Evolutionary conservation across 2,329 filamentous ascomycete genomes (phyloP).

Genomic region (Phialophora tarda): DNA sequence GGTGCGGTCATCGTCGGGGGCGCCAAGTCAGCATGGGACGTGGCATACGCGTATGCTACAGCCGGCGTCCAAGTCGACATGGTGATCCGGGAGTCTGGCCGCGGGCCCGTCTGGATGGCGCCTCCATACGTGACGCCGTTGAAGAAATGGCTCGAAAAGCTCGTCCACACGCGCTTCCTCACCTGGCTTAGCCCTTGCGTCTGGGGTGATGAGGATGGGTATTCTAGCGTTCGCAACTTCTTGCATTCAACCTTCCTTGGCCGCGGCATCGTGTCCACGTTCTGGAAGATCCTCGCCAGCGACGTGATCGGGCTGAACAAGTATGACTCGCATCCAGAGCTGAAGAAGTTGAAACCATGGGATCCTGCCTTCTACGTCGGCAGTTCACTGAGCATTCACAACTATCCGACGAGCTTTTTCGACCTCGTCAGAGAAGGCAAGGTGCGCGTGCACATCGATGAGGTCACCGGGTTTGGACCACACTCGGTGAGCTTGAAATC

Average conservation of each 20-base stretch:
- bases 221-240: conserved; percentile 49
- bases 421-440: conserved; percentile 60
- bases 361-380: conserved; percentile 59
- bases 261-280: conserved; percentile 54
- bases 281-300: conserved; percentile 59
- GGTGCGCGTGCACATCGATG: conserved; percentile 58
- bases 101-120: conserved; percentile 65
- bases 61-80: conserved; percentile 62
- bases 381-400: conserved; percentile 64
- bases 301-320: conserved; percentile 57
- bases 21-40: conserved; percentile 68
- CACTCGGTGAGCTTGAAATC: conserved; percentile 55
- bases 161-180: conserved; percentile 69
- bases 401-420: conserved; percentile 64
- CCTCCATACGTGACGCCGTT: conserved; percentile 69
- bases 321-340: conserved; percentile 54
- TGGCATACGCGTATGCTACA: conserved; percentile 63
- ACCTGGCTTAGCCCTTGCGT: conserved; percentile 78
- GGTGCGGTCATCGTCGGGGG: conserved; percentile 63
- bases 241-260: conserved; percentile 60
- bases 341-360: conserved; percentile 53
- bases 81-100: conserved; percentile 62
- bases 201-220: conserved; percentile 64
- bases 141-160: conserved; percentile 70
- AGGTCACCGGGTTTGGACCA: conserved; percentile 15